Base-by-base conservation (phyloP, 768 basidiomycete species). In the Tulasnella sp. region DNA sequence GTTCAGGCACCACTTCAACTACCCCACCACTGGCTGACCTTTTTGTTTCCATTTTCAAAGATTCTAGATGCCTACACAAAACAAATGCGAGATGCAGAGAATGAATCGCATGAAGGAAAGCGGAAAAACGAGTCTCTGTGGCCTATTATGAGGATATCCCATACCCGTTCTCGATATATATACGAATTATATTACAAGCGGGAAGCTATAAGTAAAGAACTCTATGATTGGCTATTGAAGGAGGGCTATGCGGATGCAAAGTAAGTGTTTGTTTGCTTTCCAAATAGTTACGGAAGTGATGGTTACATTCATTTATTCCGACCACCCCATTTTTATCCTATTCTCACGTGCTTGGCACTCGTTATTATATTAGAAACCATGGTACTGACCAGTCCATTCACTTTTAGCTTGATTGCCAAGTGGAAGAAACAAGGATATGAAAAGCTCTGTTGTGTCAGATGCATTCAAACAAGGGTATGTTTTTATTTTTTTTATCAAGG, bases 401-500 rank as follows among this genome's bases (percentile, higher is more conserved):
- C n/a, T n/a, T 53, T 24, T 57, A 98, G 92, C 63, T 68, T 98
- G 63, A 84, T 99, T 63, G 95, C 95, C 32, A 99, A 99, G 66
- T 99, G 95, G 95, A 98, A 96, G 72, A 99, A 98, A 69, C 71
- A 81, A 10, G 95, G 95, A 4, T 99, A 98, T 64, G 95, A 98
- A 68, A 99, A 98, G 64, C 72, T 99, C 5, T 99, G 95, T 64
- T 99, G 95, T 62, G 68, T 98, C 45, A 73, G 95, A 39, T 99
- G 95, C 65, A 96, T 99, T 50, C 93, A 96, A 67, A 92, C 90
- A 3, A 78, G 77, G 69, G 90, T 83, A 58, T 44, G 69, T 60
- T 33, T 48, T n/a, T 1, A 10, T 2, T 15, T 9, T 48, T 48
- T 12, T 37, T 10, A 48, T 48, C 24, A 19, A 10, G 10, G 45